Evolutionary conservation across 306 rosid species (phyloP), one percentile per base, ranked within the genome.

Genomic region (Leucaena leucocephala): DNA sequence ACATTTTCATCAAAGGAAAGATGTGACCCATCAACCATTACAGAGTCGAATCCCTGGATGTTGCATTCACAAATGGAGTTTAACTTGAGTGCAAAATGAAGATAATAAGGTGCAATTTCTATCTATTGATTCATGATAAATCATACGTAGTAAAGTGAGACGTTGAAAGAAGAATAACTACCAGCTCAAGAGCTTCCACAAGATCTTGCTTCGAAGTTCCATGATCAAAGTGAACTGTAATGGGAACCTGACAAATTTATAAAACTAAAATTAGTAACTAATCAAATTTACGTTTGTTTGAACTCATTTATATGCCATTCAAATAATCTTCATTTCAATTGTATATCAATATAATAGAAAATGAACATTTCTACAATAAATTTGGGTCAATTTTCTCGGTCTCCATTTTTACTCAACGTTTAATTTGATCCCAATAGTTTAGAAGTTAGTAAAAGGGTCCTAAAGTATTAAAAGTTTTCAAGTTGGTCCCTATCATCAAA

Each of bases 1-100:
- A 86, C 84, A 83, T 94, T 94, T 73, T 94, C 97, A 19, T 82
- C 38, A 75, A 92, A 92, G 57, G 97, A 84, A 85, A 94, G 97
- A 87, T 92, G 91, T 71, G 97, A 94, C 69, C 98, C 98, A 76
- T 94, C 98, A 43, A 86, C 97, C 98, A 94, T 94, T 48, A 91
- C 75, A 38, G 98, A 94, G 89, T 88, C 88, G 87, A 91, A 85
- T 68, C 98, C 98, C 98, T 94, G 89, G 68, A 15, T 57, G 58
- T 77, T 50, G 76, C 76, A 84, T 81, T 82, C 33, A 78, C 55
- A 73, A 55, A 69, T 68, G 58, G 63, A 65, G 63, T 52, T 75
- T 27, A 35, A 75, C 48, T 55, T 49, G 52, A 57, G 74, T 63
- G 70, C 71, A 78, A 19, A 49, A 57, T 36, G 70, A 68, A 38